A percentile compares a stretch with the other conserved stretches of the same genome.
These are phyloP conservation scores for Alternaria panax DNA, from an alignment of 2,329 filamentous ascomycete genomes.

Conservation along the genomic window DNA sequence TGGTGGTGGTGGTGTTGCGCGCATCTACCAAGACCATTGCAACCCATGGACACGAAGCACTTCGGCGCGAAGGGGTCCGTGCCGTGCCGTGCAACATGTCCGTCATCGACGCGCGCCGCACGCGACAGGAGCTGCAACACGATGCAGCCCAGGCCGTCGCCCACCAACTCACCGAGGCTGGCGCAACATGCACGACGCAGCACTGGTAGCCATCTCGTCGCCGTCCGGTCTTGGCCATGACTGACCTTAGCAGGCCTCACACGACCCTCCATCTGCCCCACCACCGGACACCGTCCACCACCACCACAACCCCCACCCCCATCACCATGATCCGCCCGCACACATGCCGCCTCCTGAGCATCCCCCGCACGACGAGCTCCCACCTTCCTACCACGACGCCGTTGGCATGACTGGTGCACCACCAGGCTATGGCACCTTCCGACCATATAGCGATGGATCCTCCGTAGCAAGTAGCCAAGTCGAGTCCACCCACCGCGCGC, in stretches of 20 bases:
- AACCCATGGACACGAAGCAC: constrained; percentile 22
- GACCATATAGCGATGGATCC: constrained; percentile 39
- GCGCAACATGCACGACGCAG: constrained; percentile 22
- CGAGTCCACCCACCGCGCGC: constrained; percentile 28
- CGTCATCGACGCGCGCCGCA: constrained; percentile 20
- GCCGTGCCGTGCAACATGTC: constrained; percentile 23
- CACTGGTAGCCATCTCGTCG: neutral
- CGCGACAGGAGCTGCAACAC: constrained; percentile 16
- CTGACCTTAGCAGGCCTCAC: constrained; percentile 10
- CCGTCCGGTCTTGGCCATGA: neutral
- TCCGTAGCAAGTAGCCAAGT: constrained; percentile 41
- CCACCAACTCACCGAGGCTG: neutral
- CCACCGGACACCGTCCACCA: neutral
- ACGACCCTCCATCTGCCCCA: constrained; percentile 21
- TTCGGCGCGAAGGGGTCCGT: constrained; percentile 23
- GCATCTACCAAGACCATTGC: constrained; percentile 16
- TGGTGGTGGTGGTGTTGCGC: constrained; percentile 10
- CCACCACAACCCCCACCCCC: neutral
- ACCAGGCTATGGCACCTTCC: constrained; percentile 42
- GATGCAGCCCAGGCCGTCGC: constrained; percentile 9
- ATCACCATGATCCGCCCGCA: constrained; percentile 17
- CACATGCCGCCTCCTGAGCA: neutral
- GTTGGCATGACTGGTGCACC: constrained; percentile 33
- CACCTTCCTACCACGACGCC: constrained; percentile 46
- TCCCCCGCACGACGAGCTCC: constrained; percentile 34